phyloP scores from a whole-genome alignment of 2,329 filamentous ascomycete species.

The Fusarium sp. region DNA sequence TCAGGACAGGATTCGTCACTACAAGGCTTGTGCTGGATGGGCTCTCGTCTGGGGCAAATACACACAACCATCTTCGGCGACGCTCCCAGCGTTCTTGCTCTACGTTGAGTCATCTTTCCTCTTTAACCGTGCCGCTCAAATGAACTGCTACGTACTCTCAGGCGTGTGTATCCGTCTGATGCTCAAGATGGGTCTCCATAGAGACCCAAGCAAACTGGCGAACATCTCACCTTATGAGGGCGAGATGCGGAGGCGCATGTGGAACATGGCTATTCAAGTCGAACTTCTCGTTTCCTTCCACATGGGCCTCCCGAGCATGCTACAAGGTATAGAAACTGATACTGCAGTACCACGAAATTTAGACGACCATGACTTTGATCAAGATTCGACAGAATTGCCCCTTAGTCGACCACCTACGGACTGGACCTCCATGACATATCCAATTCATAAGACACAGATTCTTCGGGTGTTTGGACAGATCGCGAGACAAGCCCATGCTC shows the following conservation, averaged over 20 bases:
- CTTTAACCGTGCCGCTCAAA: slow-evolving; percentile 60
- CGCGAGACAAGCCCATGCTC: slow-evolving; percentile 59
- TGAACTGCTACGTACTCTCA: slow-evolving; percentile 63
- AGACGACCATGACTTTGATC: slow-evolving; percentile 71
- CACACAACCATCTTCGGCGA: slow-evolving; percentile 58
- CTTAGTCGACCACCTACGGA: slow-evolving; percentile 65
- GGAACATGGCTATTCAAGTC: slow-evolving; percentile 65
- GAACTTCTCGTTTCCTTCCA: slow-evolving; percentile 74
- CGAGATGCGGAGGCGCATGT: slow-evolving; percentile 64
- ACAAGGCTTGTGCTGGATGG: slow-evolving; percentile 61
- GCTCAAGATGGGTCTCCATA: slow-evolving; percentile 68
- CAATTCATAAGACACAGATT: slow-evolving; percentile 61
- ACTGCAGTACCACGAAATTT: slow-evolving; percentile 70
- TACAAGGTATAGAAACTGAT: slow-evolving; percentile 71
- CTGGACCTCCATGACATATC: slow-evolving; percentile 67
- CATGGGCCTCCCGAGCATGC: slow-evolving; percentile 73
- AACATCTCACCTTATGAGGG: slow-evolving; percentile 62
- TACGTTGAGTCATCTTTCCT: slow-evolving; percentile 65
- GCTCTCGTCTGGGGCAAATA: slow-evolving; percentile 62
- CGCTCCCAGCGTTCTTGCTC: slow-evolving; percentile 61
- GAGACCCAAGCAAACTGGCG: slow-evolving; percentile 62
- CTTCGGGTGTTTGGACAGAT: slow-evolving; percentile 61
- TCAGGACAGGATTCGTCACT: slow-evolving; percentile 58
- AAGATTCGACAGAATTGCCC: slow-evolving; percentile 64
- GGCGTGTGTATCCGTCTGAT: slow-evolving; percentile 63